Evolutionary conservation across 192 early-diverging fungal genomes (phyloP).

Genomic region (Funneliformis mosseae): DNA sequence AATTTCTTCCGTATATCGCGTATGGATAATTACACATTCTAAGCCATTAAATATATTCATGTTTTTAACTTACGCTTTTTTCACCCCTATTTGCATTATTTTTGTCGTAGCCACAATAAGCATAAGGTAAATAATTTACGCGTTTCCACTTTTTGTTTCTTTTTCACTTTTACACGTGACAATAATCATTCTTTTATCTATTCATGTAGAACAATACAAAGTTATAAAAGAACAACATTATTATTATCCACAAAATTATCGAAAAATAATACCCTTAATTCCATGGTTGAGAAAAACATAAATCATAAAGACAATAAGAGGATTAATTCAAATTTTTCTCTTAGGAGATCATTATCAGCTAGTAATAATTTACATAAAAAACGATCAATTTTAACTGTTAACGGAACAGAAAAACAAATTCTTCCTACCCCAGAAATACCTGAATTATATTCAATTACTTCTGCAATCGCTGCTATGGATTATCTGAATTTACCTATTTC

Average conservation of each 20-base stretch:
- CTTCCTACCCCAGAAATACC: background rate
- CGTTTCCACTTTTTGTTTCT: background rate
- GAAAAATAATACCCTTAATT: background rate
- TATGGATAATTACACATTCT: background rate
- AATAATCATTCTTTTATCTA: background rate
- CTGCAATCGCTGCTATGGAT: background rate
- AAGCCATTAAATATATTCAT: background rate
- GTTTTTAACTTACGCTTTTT: background rate
- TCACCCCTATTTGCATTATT: background rate
- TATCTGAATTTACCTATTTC: no score
- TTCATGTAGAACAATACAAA: background rate
- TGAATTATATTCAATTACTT: background rate
- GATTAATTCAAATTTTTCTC: no score
- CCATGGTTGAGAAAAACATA: no score
- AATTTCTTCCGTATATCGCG: background rate
- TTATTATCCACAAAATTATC: background rate
- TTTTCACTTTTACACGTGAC: background rate
- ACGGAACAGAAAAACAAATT: no score
- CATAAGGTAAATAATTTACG: conserved; percentile 4
- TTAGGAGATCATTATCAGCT: background rate
- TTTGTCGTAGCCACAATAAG: background rate
- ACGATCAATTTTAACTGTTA: no score
- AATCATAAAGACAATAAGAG: no score
- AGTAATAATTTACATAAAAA: background rate
- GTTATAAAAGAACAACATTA: background rate